Evolutionary conservation across 2,329 filamentous ascomycete species (phyloP).

Genomic region (Phoma sp.): DNA sequence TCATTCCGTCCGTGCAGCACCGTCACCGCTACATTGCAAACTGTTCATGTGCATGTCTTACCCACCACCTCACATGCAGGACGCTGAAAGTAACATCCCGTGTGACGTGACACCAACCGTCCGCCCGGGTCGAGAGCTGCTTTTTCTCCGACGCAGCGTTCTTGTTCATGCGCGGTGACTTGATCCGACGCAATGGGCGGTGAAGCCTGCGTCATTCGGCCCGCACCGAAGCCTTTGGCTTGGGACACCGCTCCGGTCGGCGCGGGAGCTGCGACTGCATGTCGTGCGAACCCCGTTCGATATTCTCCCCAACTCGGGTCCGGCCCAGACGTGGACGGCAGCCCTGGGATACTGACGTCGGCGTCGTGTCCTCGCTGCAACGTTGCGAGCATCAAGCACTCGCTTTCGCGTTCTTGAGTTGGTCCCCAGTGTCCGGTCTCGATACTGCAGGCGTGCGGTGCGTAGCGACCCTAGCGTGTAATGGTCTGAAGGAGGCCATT

Average conservation of each 20-base stretch:
- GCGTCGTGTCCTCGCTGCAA: neutral
- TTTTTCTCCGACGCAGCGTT: constrained; percentile 10
- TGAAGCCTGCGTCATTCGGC: constrained; percentile 12
- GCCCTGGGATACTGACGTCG: neutral
- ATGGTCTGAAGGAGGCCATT: neutral
- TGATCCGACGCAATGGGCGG: constrained; percentile 17
- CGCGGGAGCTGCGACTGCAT: neutral
- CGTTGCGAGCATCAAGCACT: neutral
- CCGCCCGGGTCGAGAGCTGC: neutral
- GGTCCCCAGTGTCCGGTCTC: neutral
- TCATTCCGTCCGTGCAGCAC: neutral
- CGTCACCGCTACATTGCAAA: neutral
- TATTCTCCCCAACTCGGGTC: neutral
- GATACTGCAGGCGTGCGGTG: neutral
- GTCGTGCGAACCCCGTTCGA: neutral
- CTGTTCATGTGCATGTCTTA: neutral
- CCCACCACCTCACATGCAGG: neutral
- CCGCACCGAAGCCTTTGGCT: constrained; percentile 14
- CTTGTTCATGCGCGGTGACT: constrained; percentile 1
- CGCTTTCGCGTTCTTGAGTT: neutral
- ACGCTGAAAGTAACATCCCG: neutral
- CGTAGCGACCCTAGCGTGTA: neutral
- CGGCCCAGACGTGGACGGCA: neutral
- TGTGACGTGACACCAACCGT: constrained; percentile 7
- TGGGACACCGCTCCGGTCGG: constrained; percentile 8